phyloP scores from a whole-genome alignment of 352 stramenopile genomes.

The Plasmopara halstedii region DNA sequence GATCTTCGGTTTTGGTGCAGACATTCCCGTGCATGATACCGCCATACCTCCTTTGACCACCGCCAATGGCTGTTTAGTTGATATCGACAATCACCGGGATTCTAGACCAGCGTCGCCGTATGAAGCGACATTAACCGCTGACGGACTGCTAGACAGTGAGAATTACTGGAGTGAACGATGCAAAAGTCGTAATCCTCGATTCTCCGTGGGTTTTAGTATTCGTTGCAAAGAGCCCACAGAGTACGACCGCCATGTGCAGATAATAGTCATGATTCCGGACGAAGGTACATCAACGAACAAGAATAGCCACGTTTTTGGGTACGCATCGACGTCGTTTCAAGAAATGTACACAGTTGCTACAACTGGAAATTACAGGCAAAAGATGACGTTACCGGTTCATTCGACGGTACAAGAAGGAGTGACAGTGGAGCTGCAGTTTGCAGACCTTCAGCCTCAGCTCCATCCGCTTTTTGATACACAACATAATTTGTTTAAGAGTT shows the following conservation, averaged over 20 bases:
- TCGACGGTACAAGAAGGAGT: conserved; percentile 52
- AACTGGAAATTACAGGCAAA: conserved; percentile 48
- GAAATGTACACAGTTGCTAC: conserved; percentile 63
- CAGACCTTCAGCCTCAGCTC: conserved; percentile 30
- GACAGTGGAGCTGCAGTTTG: conserved; percentile 57
- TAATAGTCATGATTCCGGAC: conserved; percentile 75
- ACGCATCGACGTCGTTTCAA: conserved; percentile 70
- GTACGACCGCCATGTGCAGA: conserved; percentile 61
- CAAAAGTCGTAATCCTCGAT: conserved; percentile 52
- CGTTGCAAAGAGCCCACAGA: conserved; percentile 34
- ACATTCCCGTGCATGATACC: conserved; percentile 1
- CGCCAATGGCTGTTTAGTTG: conserved; percentile 1
- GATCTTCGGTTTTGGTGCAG: conserved; percentile 16
- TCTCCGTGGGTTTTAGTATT: conserved; percentile 62
- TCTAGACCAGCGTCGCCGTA: conserved; percentile 3
- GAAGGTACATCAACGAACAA: conserved; percentile 54
- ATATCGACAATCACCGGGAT: conserved; percentile 13
- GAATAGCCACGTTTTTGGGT: conserved; percentile 61
- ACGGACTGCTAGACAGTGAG: conserved; percentile 36
- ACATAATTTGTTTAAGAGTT: conserved; percentile 50
- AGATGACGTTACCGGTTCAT: conserved; percentile 59
- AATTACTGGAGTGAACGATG: conserved; percentile 67
- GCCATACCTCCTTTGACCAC: not conserved
- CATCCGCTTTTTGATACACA: conserved; percentile 45
- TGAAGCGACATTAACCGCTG: conserved; percentile 7